Evolutionary conservation across 805 yeast genomes (phyloP), one percentile per base, ranked within the genome.

Genomic region (Candida sanyiensis): DNA sequence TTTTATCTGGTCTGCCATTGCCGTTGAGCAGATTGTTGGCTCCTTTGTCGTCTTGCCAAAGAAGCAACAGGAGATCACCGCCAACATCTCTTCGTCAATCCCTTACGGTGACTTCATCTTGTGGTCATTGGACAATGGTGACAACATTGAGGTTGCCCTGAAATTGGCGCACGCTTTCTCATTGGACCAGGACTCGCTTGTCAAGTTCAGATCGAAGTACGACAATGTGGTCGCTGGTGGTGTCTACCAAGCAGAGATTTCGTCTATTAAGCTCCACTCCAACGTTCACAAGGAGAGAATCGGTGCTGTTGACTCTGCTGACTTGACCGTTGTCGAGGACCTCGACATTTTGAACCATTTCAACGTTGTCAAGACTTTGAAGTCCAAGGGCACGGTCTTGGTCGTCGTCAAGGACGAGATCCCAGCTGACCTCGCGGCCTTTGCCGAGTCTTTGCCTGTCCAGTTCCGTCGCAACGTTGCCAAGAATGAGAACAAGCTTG

Each of bases 181-280:
- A 3, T 67, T 83, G 53, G 81, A 75, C 49, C 73, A 73, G 42
- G 56, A 69, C 37, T 66, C 74, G 41, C 54, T 61, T 29, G 71
- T 82, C 40, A 62, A 71, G 38, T 72, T 75, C 58, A 70, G 83
- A 58, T 72, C 83, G 37, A 75, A 74, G 53, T 86, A 67, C 52
- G 95, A 90, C 59, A 88, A 85, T 58, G 57, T 69, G 26, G 65
- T 76, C 12, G 74, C 73, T 37, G 90, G 89, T 25, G 97, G 97
- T 45, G 56, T 75, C 7, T 78, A 80, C 57, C 85, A 82, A 59
- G 72, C 88, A 27, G 84, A 81, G 53, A 64, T 83, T 36, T 46
- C 57, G 3, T 48, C 55, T 23, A 49, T 54, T 18, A 41, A 52
- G 32, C 39, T 43, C 11, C 35, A 44, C 15, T 40, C 47, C 5